A percentile compares a stretch with the other conserved stretches of the same genome.
Evolutionary conservation across 1,139 yeast genomes (phyloP).

Genomic region (Yamadazyma trypodendri): DNA sequence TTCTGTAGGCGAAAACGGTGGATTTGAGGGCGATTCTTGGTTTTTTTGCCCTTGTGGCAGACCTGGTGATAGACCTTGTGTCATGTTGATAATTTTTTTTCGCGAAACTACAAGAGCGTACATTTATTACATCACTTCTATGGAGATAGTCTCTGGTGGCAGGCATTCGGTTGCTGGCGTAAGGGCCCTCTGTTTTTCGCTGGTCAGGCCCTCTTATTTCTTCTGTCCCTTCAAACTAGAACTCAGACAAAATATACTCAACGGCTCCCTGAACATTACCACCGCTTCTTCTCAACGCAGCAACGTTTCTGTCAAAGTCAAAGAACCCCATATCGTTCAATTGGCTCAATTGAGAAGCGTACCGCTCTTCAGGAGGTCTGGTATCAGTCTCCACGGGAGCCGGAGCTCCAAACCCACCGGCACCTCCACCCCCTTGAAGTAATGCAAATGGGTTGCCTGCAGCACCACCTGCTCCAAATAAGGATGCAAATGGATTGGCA

Average conservation of each 20-base stretch:
- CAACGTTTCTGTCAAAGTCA: conserved; percentile 88
- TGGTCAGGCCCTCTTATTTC: no score
- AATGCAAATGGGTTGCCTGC: conserved; percentile 52
- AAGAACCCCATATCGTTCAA: conserved; percentile 95
- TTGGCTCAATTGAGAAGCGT: conserved; percentile 86
- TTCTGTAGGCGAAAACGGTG: background rate
- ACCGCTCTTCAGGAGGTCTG: conserved; percentile 95
- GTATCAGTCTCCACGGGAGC: conserved; percentile 57
- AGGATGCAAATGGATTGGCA: conserved; percentile 52
- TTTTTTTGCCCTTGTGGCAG: no score
- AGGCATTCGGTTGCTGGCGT: no score
- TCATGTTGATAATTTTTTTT: no score
- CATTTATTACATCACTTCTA: no score
- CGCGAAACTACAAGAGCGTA: no score
- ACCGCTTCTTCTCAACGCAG: conserved; percentile 90
- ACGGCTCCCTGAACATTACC: conserved; percentile 98
- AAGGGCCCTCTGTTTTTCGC: no score
- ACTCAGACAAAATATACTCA: conserved; percentile 61
- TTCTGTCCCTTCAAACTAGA: no score
- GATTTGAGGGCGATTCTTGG: background rate
- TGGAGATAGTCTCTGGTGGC: no score
- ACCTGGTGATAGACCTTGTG: no score
- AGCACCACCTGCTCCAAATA: conserved; percentile 15
- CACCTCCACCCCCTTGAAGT: conserved; percentile 44
- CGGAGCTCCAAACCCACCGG: conserved; percentile 30